phyloP scores from a whole-genome alignment of 345 rosid species.

The Bruguiera parviflora region DNA sequence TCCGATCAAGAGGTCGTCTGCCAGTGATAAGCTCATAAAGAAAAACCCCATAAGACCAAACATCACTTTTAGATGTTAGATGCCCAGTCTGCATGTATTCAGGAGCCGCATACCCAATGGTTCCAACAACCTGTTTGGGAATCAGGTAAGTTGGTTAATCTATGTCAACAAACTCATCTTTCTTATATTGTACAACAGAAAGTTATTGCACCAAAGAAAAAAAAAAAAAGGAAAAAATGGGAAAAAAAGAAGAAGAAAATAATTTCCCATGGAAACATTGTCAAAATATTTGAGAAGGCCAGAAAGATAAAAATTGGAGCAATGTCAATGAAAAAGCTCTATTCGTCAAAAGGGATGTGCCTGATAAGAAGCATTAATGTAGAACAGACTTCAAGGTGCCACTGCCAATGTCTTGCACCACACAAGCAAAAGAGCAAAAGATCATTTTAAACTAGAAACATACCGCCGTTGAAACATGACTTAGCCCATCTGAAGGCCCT shows the following conservation, averaged over 20 bases:
- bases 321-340: too few species aligned
- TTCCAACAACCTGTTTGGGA: conserved; percentile 71
- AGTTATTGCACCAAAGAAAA: too few species aligned
- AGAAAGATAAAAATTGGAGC: too few species aligned
- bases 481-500: conserved; percentile 85
- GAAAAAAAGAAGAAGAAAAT: too few species aligned
- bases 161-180: conserved; percentile 1
- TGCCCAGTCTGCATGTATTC: conserved; percentile 87
- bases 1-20: conserved; percentile 73
- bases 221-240: too few species aligned
- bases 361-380: too few species aligned
- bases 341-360: too few species aligned
- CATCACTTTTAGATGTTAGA: conserved; percentile 76
- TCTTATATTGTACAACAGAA: not conserved
- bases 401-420: not conserved
- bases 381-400: too few species aligned
- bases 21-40: conserved; percentile 92
- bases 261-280: too few species aligned
- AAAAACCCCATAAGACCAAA: conserved; percentile 90
- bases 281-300: too few species aligned
- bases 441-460: conserved; percentile 3
- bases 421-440: not conserved
- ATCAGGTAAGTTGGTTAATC: conserved; percentile 2
- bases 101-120: conserved; percentile 94
- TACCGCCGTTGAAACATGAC: conserved; percentile 96